A percentile compares a stretch with the other conserved stretches of the same genome.
These are phyloP conservation scores for Cyclotella kingstonii DNA, from an alignment of 108 stramenopile species.

Conservation along the genomic window DNA sequence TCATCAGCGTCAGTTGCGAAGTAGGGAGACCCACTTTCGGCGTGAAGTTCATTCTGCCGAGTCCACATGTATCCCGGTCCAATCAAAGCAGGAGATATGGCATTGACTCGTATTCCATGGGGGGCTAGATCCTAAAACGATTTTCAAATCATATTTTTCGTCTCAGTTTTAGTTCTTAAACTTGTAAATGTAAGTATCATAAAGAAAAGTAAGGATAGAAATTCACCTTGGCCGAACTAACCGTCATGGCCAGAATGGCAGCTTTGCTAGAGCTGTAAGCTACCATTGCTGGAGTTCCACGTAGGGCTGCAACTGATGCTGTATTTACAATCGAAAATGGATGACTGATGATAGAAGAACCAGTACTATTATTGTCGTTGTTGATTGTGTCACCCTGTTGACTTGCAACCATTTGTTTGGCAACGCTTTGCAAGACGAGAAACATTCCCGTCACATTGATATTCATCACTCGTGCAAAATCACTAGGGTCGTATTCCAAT, in stretches of 20 bases:
- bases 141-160: not conserved
- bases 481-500: conserved; percentile 72
- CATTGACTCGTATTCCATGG: conserved; percentile 84
- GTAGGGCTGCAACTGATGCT: conserved; percentile 78
- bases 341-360: conserved; percentile 7
- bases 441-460: conserved; percentile 93
- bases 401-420: conserved; percentile 66
- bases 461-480: conserved; percentile 85
- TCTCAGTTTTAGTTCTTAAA: not conserved
- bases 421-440: conserved; percentile 79
- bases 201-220: conserved; percentile 8
- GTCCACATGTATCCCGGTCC: conserved; percentile 95
- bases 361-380: not conserved
- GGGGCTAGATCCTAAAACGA: conserved; percentile 75
- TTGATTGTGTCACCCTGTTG: conserved; percentile 11
- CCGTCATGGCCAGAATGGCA: conserved; percentile 85
- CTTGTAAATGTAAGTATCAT: conserved; percentile 12
- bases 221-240: conserved; percentile 50
- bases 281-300: conserved; percentile 89
- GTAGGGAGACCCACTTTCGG: conserved; percentile 75
- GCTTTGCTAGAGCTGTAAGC: conserved; percentile 87
- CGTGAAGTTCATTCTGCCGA: conserved; percentile 89
- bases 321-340: conserved; percentile 88
- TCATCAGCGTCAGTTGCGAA: conserved; percentile 72
- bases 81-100: conserved; percentile 86